A percentile compares a stretch with the other conserved stretches of the same genome.
These are phyloP conservation scores for Dryas integrifolia DNA, from an alignment of 331 rosid species.

Conservation along the genomic window DNA sequence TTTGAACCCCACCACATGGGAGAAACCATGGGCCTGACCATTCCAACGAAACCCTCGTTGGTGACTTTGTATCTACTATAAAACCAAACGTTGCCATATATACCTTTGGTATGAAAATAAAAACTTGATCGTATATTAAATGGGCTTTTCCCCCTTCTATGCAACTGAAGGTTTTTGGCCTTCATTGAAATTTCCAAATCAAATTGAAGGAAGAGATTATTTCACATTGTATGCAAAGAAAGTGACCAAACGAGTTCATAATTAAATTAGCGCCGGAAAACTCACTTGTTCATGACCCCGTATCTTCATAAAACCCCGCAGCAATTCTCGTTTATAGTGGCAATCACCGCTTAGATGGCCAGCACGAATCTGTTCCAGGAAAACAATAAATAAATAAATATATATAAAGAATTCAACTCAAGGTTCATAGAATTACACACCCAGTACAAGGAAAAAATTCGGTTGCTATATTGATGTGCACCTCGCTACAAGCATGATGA, in stretches of 20 bases:
- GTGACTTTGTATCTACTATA: background rate
- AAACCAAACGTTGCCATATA: background rate
- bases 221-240: background rate
- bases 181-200: background rate
- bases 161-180: background rate
- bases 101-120: background rate
- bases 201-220: background rate
- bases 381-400: background rate
- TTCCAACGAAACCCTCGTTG: too few relatives aligned
- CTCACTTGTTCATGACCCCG: constrained; percentile 80
- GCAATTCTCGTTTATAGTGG: constrained; percentile 77
- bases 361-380: constrained; percentile 68
- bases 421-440: constrained; percentile 1
- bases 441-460: background rate
- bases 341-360: constrained; percentile 93
- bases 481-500: constrained; percentile 97
- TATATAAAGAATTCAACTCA: background rate
- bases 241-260: background rate
- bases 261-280: background rate
- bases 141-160: background rate
- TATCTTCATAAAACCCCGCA: constrained; percentile 56
- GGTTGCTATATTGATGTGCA: constrained; percentile 19
- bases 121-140: background rate
- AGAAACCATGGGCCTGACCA: too few relatives aligned
- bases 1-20: too few relatives aligned